Evolutionary conservation across 1,284 basidiomycete species (phyloP).

Genomic region (Austroboletus niveus): DNA sequence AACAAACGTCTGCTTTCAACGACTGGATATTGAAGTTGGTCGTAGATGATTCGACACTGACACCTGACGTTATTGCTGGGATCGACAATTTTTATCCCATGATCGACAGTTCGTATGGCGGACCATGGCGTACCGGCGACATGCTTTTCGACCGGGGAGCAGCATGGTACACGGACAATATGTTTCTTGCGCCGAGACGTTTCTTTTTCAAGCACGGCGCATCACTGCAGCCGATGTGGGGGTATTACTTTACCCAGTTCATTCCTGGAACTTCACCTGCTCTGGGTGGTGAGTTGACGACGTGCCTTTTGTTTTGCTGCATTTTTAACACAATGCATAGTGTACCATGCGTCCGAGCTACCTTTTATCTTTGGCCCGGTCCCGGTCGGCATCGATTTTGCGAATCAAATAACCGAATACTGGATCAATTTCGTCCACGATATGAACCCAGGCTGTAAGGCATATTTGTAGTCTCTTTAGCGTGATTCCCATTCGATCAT

Average conservation of each 20-base stretch:
- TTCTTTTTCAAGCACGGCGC: conserved; percentile 50
- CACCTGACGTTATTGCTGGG: conserved; percentile 12
- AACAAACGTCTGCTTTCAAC: conserved; percentile 19
- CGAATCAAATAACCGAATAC: conserved; percentile 14
- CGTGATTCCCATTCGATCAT: neutral
- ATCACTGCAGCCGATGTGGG: conserved; percentile 47
- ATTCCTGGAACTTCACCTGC: conserved; percentile 47
- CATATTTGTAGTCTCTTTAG: too few species aligned
- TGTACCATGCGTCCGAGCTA: conserved; percentile 19
- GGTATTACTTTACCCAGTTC: conserved; percentile 54
- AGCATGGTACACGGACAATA: conserved; percentile 56
- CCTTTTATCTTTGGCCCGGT: conserved; percentile 23
- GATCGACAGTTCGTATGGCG: conserved; percentile 45
- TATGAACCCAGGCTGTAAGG: conserved; percentile 16
- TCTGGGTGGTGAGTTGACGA: conserved; percentile 38
- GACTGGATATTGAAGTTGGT: conserved; percentile 13
- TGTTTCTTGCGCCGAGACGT: conserved; percentile 51
- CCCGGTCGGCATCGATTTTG: neutral
- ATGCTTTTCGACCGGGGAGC: conserved; percentile 54
- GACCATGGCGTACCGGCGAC: conserved; percentile 56
- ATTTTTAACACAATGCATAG: conserved; percentile 3
- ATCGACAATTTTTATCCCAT: conserved; percentile 46
- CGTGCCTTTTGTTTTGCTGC: neutral
- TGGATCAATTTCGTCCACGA: conserved; percentile 26
- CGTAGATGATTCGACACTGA: conserved; percentile 19